These are phyloP conservation scores for Pseudofabraea citricarpa DNA, from an alignment of 2,329 filamentous ascomycete genomes.

Conservation along the genomic window DNA sequence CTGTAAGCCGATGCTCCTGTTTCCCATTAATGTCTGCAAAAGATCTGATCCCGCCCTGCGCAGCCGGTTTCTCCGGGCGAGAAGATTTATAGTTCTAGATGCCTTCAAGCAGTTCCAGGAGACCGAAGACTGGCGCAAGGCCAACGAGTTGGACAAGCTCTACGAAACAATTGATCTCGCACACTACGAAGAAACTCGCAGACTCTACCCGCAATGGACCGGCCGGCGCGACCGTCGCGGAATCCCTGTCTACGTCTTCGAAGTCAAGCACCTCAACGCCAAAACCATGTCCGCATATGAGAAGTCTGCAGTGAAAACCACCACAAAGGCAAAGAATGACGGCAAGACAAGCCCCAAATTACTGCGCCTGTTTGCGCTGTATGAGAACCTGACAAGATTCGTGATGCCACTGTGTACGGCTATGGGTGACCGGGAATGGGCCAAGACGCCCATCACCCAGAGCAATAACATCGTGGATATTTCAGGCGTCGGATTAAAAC, in stretches of 20 bases:
- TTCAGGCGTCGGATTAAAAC: constrained; percentile 77
- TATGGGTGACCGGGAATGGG: constrained; percentile 64
- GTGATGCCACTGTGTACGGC: constrained; percentile 79
- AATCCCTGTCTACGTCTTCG: constrained; percentile 88
- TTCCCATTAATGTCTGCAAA: neutral
- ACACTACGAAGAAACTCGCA: constrained; percentile 75
- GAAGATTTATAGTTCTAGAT: constrained; percentile 73
- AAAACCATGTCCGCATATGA: constrained; percentile 80
- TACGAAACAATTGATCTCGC: constrained; percentile 84
- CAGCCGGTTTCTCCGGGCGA: constrained; percentile 81
- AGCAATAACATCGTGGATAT: constrained; percentile 96
- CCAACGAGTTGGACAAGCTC: constrained; percentile 71
- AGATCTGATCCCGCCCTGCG: constrained; percentile 4
- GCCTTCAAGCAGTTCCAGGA: constrained; percentile 81
- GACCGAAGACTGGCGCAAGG: constrained; percentile 80
- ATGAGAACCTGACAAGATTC: constrained; percentile 88
- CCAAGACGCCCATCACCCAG: constrained; percentile 82
- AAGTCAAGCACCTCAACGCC: constrained; percentile 76
- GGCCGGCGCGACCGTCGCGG: constrained; percentile 85
- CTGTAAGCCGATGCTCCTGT: constrained; percentile 46
- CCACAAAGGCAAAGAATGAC: constrained; percentile 58
- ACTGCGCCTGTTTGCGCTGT: constrained; percentile 83
- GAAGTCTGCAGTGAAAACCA: constrained; percentile 49
- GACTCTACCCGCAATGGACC: constrained; percentile 91
- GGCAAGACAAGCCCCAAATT: constrained; percentile 69